A percentile compares a stretch with the other conserved stretches of the same genome.
These are phyloP conservation scores for Phytophthora litchii DNA, from an alignment of 352 stramenopile genomes.

Conservation along the genomic window DNA sequence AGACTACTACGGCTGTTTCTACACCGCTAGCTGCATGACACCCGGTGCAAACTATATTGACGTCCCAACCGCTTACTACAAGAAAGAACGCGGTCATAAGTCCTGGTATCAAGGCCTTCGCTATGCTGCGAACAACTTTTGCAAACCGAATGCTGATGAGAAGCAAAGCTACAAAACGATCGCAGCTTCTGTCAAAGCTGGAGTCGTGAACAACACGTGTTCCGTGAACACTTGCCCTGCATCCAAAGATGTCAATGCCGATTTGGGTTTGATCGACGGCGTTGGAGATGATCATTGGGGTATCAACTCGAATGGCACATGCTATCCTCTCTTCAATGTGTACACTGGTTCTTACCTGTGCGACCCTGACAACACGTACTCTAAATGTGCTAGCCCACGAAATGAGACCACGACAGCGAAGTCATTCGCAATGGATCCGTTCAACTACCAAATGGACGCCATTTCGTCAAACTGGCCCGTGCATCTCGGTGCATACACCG, in stretches of 20 bases:
- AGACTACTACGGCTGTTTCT: slow-evolving; percentile 41
- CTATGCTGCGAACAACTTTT: slow-evolving; percentile 31
- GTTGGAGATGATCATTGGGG: slow-evolving; percentile 22
- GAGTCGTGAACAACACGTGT: slow-evolving; percentile 50
- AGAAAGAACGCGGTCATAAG: slow-evolving; percentile 43
- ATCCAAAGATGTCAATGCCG: slow-evolving; percentile 49
- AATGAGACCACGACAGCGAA: slow-evolving; percentile 39
- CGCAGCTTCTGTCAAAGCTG: slow-evolving; percentile 34
- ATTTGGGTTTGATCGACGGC: slow-evolving; percentile 44
- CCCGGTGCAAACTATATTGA: slow-evolving; percentile 48
- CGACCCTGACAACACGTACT: slow-evolving; percentile 36
- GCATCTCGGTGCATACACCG: slow-evolving; percentile 64
- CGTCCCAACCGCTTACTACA: slow-evolving; percentile 46
- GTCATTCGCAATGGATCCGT: slow-evolving; percentile 51
- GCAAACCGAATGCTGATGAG: slow-evolving; percentile 7
- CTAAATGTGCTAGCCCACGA: slow-evolving; percentile 46
- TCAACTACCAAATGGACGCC: slow-evolving; percentile 37
- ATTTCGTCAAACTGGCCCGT: slow-evolving; percentile 81
- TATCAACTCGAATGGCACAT: slow-evolving; percentile 32
- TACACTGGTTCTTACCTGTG: slow-evolving; percentile 25
- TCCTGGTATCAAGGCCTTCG: slow-evolving; percentile 69
- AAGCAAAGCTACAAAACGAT: slow-evolving; percentile 40
- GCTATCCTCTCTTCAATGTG: slow-evolving; percentile 25
- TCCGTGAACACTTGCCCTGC: slow-evolving; percentile 36
- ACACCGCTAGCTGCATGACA: slow-evolving; percentile 43